Conservation (phyloP, 805 yeast species). For the Cyberlindnera xylosilytica region DNA sequence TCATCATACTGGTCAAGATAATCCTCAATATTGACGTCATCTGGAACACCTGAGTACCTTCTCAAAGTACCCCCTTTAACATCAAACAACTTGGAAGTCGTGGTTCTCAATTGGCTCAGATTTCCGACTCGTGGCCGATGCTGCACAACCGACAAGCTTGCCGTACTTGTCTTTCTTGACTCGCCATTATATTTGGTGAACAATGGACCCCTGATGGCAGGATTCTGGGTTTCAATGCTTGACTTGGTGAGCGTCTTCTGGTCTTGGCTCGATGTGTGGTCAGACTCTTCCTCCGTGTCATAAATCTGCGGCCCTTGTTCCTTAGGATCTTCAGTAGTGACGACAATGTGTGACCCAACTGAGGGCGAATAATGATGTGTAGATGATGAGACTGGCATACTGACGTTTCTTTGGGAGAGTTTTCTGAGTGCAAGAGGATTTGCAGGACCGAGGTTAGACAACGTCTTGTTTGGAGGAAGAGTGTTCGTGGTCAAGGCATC, state of each 20-base stretch:
- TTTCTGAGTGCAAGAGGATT: slow-evolving; percentile 22
- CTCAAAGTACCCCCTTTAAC: slow-evolving; percentile 69
- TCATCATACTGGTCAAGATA: slow-evolving; percentile 42
- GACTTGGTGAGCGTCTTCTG: slow-evolving; percentile 14
- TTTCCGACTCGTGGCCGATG: not conserved
- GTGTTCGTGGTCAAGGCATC: slow-evolving; percentile 24
- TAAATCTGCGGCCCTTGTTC: slow-evolving; percentile 11
- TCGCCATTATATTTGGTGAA: slow-evolving; percentile 25
- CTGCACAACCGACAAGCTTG: slow-evolving; percentile 8
- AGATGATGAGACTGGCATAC: slow-evolving; percentile 24
- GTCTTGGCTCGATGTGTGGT: slow-evolving; percentile 7
- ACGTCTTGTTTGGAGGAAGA: slow-evolving; percentile 17
- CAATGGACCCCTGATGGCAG: slow-evolving; percentile 1
- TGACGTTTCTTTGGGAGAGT: slow-evolving; percentile 24
- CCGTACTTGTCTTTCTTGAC: slow-evolving; percentile 19
- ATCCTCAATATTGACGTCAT: slow-evolving; percentile 47
- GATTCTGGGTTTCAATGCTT: slow-evolving; percentile 1
- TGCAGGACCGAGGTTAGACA: slow-evolving; percentile 7
- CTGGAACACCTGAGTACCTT: slow-evolving; percentile 69
- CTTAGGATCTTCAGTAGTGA: slow-evolving; percentile 10
- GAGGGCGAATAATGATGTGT: slow-evolving; percentile 11
- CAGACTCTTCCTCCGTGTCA: slow-evolving; percentile 18
- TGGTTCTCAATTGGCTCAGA: slow-evolving; percentile 48
- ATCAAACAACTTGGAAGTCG: slow-evolving; percentile 72
- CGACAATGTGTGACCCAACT: slow-evolving; percentile 6